Evolutionary conservation across 345 rosid genomes (phyloP), one percentile per base, ranked within the genome.

Genomic region (Pistacia integerrima): DNA sequence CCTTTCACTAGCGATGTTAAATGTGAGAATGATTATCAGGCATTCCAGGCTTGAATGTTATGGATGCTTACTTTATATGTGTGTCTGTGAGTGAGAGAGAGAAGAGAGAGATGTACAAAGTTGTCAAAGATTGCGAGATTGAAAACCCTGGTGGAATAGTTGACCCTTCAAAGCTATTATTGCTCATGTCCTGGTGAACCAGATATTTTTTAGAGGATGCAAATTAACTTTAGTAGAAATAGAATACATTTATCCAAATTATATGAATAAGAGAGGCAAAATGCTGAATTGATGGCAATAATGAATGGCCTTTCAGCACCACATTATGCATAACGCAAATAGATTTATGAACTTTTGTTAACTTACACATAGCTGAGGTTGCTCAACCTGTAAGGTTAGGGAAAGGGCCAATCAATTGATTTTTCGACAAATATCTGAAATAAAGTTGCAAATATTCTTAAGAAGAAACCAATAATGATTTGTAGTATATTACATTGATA

Each of bases 341-440:
- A 36, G 18, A 13, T 56, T 48, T 25, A 2, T 25, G 17, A 28
- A 68, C 6, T 49, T 4, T 4, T 49, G 17, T 5, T 20, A 59
- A 80, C 97, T 89, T 87, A 91, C 98, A 94, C 41, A 54, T 87
- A 87, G 74, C 49, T 78, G 78, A 95, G 92, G 74, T 14, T 20
- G 62, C 35, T 69, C 90, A 93, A 73, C 79, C 84, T 48, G 84
- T 58, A 55, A 95, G 89, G 84, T 84, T 65, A 51, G 97, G 98
- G 70, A 95, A 41, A 72, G 82, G 80, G 54, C 94, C 98, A 1
- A 68, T 78, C 36, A 93, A 76, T 41, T 3, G 17, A 64, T 91
- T 93, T 81, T 89, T 95, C 75, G 97, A 91, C 82, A 95, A 80
- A 75, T 25, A 80, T 81, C 97, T 93, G 82, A 49, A 79, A 78